Evolutionary conservation across 805 yeast genomes (phyloP).

Genomic region (Zygotorulaspora danielsina): DNA sequence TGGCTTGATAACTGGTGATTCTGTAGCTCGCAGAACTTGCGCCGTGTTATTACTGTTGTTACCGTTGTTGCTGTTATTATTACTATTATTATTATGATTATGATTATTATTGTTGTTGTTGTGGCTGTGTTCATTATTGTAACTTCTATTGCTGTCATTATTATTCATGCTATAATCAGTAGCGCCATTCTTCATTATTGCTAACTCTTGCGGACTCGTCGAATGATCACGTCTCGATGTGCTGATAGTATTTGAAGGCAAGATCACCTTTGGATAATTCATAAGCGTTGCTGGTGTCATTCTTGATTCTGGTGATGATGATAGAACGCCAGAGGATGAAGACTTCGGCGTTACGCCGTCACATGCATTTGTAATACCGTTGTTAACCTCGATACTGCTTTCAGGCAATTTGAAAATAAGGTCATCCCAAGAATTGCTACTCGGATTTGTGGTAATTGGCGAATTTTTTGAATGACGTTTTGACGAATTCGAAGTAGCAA

Average conservation of each 20-base stretch:
- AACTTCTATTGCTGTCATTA: slow-evolving; percentile 7
- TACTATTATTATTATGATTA: slow-evolving; percentile 10
- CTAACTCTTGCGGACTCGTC: slow-evolving; percentile 4
- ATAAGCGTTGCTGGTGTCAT: slow-evolving; percentile 23
- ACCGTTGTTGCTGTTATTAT: slow-evolving; percentile 6
- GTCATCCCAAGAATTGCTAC: slow-evolving; percentile 27
- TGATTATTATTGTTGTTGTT: slow-evolving; percentile 6
- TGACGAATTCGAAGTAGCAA: slow-evolving; percentile 17
- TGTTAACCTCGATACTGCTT: slow-evolving; percentile 18
- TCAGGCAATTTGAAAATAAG: slow-evolving; percentile 29
- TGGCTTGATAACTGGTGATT: slow-evolving; percentile 29
- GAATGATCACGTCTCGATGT: slow-evolving; percentile 4
- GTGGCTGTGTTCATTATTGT: slow-evolving; percentile 9
- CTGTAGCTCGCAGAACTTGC: slow-evolving; percentile 24
- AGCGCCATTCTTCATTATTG: slow-evolving; percentile 5
- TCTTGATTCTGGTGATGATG: slow-evolving; percentile 12
- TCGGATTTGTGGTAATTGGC: slow-evolving; percentile 5
- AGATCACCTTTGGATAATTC: slow-evolving; percentile 26
- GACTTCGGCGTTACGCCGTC: slow-evolving; percentile 14
- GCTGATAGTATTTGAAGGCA: slow-evolving; percentile 21
- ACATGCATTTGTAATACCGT: slow-evolving; percentile 1
- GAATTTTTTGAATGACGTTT: slow-evolving; percentile 15
- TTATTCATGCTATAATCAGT: slow-evolving; percentile 5
- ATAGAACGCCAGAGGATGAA: slow-evolving; percentile 7
- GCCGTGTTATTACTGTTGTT: not conserved